Conservation (phyloP, 1,284 basidiomycete genomes). For the Rugosomyces carneus region DNA sequence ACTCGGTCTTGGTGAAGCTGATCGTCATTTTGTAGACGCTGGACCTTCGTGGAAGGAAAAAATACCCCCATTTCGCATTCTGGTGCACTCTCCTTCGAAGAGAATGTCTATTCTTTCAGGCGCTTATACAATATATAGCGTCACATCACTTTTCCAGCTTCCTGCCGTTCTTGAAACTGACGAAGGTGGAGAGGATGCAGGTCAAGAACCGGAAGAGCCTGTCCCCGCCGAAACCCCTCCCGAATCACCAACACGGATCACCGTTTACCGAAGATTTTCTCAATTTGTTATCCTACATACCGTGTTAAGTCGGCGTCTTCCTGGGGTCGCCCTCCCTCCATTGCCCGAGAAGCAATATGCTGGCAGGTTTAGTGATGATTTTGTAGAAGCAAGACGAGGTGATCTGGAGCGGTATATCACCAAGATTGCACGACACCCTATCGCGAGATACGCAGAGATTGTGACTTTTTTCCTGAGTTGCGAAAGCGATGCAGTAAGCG, state of each 20-base stretch:
- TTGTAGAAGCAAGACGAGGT: slow-evolving; percentile 75
- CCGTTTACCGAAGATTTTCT: slow-evolving; percentile 76
- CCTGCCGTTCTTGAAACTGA: slow-evolving; percentile 21
- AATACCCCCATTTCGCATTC: slow-evolving; percentile 62
- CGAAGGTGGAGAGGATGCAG: slow-evolving; percentile 17
- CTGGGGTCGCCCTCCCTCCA: slow-evolving; percentile 73
- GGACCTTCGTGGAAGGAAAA: slow-evolving; percentile 71
- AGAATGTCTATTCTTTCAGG: slow-evolving; percentile 58
- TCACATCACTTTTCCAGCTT: slow-evolving; percentile 67
- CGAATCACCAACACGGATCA: slow-evolving; percentile 46
- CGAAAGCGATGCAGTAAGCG: slow-evolving; percentile 61
- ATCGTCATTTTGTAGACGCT: slow-evolving; percentile 68
- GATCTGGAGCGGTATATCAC: slow-evolving; percentile 76
- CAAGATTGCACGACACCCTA: slow-evolving; percentile 69
- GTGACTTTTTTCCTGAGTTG: slow-evolving; percentile 78
- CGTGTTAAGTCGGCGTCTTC: slow-evolving; percentile 57
- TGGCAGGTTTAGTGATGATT: slow-evolving; percentile 72
- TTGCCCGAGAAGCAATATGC: slow-evolving; percentile 81
- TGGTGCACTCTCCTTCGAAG: slow-evolving; percentile 78
- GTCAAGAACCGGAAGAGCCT: slow-evolving; percentile 7
- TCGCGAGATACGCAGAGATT: slow-evolving; percentile 73
- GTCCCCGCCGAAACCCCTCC: slow-evolving; percentile 12
- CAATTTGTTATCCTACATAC: slow-evolving; percentile 78
- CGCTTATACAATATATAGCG: slow-evolving; percentile 69
- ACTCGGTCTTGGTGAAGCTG: slow-evolving; percentile 46